Conservation (phyloP, 192 early-diverging fungal genomes). For the Coemansia sp. region DNA sequence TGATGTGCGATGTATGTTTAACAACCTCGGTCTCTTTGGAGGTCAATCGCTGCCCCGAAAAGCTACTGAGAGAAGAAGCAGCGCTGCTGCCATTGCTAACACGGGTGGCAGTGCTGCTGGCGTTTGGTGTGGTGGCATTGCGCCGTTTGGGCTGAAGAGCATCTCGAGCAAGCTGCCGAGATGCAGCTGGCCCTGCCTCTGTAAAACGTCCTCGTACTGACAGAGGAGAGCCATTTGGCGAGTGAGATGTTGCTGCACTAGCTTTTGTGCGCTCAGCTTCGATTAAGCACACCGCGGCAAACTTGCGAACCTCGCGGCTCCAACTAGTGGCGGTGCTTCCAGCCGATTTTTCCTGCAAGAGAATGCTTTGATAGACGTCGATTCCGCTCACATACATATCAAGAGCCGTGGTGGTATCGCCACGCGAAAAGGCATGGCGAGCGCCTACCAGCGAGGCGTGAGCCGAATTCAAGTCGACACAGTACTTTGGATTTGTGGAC, state of each 20-base stretch:
- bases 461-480: slow-evolving; percentile 13
- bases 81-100: slow-evolving; percentile 9
- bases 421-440: slow-evolving; percentile 10
- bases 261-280: slow-evolving; percentile 35
- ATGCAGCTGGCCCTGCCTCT: background rate
- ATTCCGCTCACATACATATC: slow-evolving; percentile 26
- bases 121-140: background rate
- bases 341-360: slow-evolving; percentile 15
- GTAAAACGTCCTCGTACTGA: background rate
- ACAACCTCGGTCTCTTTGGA: slow-evolving; percentile 63
- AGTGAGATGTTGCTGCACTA: background rate
- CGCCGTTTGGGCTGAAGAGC: background rate
- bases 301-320: slow-evolving; percentile 35
- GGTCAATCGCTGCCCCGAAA: slow-evolving; percentile 21
- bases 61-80: background rate
- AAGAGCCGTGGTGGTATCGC: slow-evolving; percentile 14
- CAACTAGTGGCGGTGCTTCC: background rate
- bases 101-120: background rate
- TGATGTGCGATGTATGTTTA: slow-evolving; percentile 66
- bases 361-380: slow-evolving; percentile 31
- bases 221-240: background rate
- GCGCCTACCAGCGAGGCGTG: slow-evolving; percentile 17
- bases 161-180: background rate
- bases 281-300: slow-evolving; percentile 18
- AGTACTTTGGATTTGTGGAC: slow-evolving; percentile 6